phyloP scores from a whole-genome alignment of 495 filamentous ascomycete species.

The Staphylotrichum tortipilum region DNA sequence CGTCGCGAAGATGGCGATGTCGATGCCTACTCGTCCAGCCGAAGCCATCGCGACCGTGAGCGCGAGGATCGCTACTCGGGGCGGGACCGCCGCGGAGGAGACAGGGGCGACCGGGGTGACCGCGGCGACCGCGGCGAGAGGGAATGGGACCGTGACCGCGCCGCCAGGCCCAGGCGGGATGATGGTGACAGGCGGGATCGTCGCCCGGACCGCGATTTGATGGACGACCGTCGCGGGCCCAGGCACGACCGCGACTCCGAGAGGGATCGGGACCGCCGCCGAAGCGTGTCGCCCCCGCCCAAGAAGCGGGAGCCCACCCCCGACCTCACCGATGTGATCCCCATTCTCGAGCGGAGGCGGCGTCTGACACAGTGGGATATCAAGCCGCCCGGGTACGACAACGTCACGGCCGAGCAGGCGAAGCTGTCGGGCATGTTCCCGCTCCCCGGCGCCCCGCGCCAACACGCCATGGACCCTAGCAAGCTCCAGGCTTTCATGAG shows the following conservation, averaged over 20 bases:
- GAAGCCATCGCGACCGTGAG: conserved; percentile 83
- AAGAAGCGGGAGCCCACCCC: conserved; percentile 94
- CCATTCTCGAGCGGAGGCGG: conserved; percentile 74
- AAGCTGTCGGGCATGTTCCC: conserved; percentile 99
- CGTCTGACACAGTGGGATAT: conserved; percentile 98
- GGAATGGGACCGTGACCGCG: conserved; percentile 66
- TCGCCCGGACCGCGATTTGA: conserved; percentile 37
- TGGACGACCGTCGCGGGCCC: conserved; percentile 43
- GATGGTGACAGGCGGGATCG: conserved; percentile 59
- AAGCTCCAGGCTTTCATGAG: conserved; percentile 94
- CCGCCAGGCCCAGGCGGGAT: conserved; percentile 46
- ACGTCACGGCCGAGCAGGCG: conserved; percentile 96
- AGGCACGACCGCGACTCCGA: conserved; percentile 39
- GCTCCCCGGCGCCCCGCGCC: conserved; percentile 86
- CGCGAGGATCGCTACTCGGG: conserved; percentile 78
- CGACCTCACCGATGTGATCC: conserved; percentile 76
- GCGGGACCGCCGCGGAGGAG: conserved; percentile 40
- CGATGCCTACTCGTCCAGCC: conserved; percentile 83
- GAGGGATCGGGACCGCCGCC: conserved; percentile 58
- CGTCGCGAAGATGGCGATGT: conserved; percentile 60
- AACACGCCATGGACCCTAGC: conserved; percentile 92
- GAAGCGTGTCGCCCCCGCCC: conserved; percentile 68
- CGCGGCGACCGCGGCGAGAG: conserved; percentile 23
- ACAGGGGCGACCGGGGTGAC: conserved; percentile 19
- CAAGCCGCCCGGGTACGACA: conserved; percentile 96